Evolutionary conservation across 768 basidiomycete genomes (phyloP).

Genomic region (Clathrus columnatus): DNA sequence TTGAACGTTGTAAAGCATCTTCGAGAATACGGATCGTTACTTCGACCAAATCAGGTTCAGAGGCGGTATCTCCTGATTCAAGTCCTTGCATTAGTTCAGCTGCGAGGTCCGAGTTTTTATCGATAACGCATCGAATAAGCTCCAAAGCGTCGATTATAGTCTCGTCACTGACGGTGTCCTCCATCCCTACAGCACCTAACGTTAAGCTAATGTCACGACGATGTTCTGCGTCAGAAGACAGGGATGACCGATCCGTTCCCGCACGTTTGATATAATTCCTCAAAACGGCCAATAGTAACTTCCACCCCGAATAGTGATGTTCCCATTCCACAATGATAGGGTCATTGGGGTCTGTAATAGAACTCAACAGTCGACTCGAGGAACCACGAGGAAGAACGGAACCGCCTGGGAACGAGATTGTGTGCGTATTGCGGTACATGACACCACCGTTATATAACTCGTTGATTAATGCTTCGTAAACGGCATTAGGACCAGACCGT

Average conservation of each 20-base stretch:
- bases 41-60: slow-evolving; percentile 67
- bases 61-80: slow-evolving; percentile 44
- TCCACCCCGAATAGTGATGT: slow-evolving; percentile 81
- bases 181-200: slow-evolving; percentile 65
- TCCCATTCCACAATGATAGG: slow-evolving; percentile 71
- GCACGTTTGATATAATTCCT: slow-evolving; percentile 62
- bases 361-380: slow-evolving; percentile 60
- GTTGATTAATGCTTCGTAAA: slow-evolving; percentile 51
- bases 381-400: slow-evolving; percentile 59
- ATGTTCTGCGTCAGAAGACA: slow-evolving; percentile 16
- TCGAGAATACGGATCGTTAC: slow-evolving; percentile 75
- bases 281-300: slow-evolving; percentile 70
- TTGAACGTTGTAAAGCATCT: slow-evolving; percentile 55
- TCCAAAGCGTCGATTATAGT: slow-evolving; percentile 69
- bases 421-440: slow-evolving; percentile 55
- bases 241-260: slow-evolving; percentile 46
- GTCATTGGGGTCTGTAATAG: slow-evolving; percentile 39
- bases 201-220: slow-evolving; percentile 1
- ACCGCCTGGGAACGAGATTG: slow-evolving; percentile 70
- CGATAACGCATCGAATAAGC: slow-evolving; percentile 68
- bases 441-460: slow-evolving; percentile 49
- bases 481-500: slow-evolving; percentile 57
- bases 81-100: slow-evolving; percentile 58
- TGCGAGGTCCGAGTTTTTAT: slow-evolving; percentile 57
- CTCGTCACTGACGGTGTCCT: slow-evolving; percentile 52